Conservation (phyloP, 2,329 filamentous ascomycete genomes). For the Pseudogymnoascus sp. region DNA sequence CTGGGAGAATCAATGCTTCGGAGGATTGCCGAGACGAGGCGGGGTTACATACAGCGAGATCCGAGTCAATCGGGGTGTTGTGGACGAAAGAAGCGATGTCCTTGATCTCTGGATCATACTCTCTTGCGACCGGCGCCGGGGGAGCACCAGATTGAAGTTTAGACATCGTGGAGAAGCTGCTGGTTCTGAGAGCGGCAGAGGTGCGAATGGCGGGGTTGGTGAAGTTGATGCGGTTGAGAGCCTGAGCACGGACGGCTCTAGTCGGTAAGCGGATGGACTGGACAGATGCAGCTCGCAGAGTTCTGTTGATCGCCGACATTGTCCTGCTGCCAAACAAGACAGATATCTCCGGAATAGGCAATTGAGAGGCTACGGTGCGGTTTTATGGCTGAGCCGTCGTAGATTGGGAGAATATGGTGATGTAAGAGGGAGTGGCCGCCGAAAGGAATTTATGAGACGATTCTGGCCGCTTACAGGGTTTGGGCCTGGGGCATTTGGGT, state of each 20-base stretch:
- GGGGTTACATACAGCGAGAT: slow-evolving; percentile 68
- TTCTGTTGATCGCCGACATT: slow-evolving; percentile 15
- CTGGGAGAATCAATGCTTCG: slow-evolving; percentile 4
- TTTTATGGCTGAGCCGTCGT: slow-evolving; percentile 1
- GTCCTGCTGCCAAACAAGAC: slow-evolving; percentile 6
- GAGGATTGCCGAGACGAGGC: neutral
- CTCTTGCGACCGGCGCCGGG: slow-evolving; percentile 45
- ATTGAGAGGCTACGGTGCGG: neutral
- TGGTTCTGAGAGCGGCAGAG: neutral
- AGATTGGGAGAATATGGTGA: neutral
- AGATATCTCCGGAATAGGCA: slow-evolving; percentile 2
- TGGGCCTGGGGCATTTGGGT: neutral
- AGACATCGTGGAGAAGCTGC: slow-evolving; percentile 33
- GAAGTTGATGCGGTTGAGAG: neutral
- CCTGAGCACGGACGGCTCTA: slow-evolving; percentile 3
- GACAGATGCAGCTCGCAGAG: slow-evolving; percentile 8
- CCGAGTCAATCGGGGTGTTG: slow-evolving; percentile 83
- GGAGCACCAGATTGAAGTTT: slow-evolving; percentile 38
- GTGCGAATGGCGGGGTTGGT: slow-evolving; percentile 8
- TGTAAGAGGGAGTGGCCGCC: slow-evolving; percentile 1
- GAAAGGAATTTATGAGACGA: slow-evolving; percentile 10
- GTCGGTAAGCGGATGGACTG: slow-evolving; percentile 8
- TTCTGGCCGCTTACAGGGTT: slow-evolving; percentile 10
- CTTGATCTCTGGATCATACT: slow-evolving; percentile 87
- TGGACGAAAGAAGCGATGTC: slow-evolving; percentile 95